Percentiles rank a stretch among this genome's conserved stretches.
phyloP scores from a whole-genome alignment of 202 grass and related monocot genomes.

The Hordeum pubiflorum region DNA sequence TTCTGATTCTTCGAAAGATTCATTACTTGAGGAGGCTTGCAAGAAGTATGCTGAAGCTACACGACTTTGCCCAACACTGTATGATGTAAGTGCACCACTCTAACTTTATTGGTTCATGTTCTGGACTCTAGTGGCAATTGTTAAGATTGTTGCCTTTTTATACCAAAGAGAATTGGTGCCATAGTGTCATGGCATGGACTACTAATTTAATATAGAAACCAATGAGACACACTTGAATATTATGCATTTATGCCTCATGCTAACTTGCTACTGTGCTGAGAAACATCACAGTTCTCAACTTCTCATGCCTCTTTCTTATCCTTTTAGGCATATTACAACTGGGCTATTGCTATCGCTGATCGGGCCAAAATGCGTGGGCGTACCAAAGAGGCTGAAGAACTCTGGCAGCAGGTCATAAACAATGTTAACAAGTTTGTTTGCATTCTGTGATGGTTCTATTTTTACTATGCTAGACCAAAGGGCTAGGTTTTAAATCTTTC shows the following conservation, averaged over 20 bases:
- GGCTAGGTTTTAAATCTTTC: background rate
- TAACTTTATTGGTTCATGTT: background rate
- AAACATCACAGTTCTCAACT: background rate
- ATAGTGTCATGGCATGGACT: background rate
- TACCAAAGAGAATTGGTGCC: background rate
- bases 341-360: constrained; percentile 83
- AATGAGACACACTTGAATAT: background rate
- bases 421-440: background rate
- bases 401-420: constrained; percentile 62
- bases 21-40: constrained; percentile 81
- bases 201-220: background rate
- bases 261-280: background rate
- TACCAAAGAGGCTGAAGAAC: constrained; percentile 80
- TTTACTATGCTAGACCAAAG: background rate
- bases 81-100: constrained; percentile 48
- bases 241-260: background rate
- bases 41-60: constrained; percentile 83
- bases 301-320: background rate
- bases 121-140: background rate
- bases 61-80: constrained; percentile 59
- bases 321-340: constrained; percentile 71
- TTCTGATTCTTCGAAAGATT: constrained; percentile 67
- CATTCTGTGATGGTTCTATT: background rate
- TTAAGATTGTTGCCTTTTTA: background rate
- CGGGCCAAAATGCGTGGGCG: constrained; percentile 83